These are phyloP conservation scores for Mycocentrospora acerina DNA, from an alignment of 2,329 filamentous ascomycete species.

Conservation along the genomic window DNA sequence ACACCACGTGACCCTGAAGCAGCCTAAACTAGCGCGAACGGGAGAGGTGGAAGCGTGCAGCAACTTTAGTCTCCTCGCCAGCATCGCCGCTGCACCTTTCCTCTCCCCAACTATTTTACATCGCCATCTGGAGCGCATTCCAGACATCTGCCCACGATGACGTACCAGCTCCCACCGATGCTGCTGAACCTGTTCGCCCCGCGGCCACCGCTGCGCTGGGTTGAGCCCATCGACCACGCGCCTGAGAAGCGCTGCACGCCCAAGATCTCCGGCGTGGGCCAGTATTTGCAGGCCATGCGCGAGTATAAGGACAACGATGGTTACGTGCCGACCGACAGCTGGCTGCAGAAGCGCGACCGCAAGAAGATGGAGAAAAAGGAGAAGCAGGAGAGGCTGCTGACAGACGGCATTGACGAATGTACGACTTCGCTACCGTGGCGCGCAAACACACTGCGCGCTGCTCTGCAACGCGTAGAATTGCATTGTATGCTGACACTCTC, in stretches of 20 bases:
- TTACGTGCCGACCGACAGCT: constrained; percentile 85
- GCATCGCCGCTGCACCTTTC: constrained; percentile 21
- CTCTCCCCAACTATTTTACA: constrained; percentile 30
- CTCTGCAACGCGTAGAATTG: neutral
- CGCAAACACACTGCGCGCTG: too few species aligned
- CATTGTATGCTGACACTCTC: constrained; percentile 15
- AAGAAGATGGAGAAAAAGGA: constrained; percentile 78
- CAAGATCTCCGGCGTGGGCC: constrained; percentile 70
- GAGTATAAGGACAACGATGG: constrained; percentile 77
- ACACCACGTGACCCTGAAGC: constrained; percentile 26
- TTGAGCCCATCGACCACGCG: constrained; percentile 78
- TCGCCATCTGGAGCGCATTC: constrained; percentile 39
- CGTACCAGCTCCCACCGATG: constrained; percentile 91
- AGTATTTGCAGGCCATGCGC: constrained; percentile 71
- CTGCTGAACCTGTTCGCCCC: constrained; percentile 93
- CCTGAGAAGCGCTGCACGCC: constrained; percentile 79
- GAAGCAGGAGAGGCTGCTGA: constrained; percentile 62
- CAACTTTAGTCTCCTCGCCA: constrained; percentile 10
- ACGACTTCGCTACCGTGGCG: constrained; percentile 28
- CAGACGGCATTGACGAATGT: constrained; percentile 68
- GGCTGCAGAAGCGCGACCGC: constrained; percentile 84
- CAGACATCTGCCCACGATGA: constrained; percentile 63
- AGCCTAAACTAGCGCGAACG: constrained; percentile 25
- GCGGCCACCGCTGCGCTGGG: constrained; percentile 86
- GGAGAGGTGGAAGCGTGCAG: constrained; percentile 17